A percentile compares a stretch with the other conserved stretches of the same genome.
Conservation (phyloP, 148 eudicot genomes). For the Simmondsia chinensis region DNA sequence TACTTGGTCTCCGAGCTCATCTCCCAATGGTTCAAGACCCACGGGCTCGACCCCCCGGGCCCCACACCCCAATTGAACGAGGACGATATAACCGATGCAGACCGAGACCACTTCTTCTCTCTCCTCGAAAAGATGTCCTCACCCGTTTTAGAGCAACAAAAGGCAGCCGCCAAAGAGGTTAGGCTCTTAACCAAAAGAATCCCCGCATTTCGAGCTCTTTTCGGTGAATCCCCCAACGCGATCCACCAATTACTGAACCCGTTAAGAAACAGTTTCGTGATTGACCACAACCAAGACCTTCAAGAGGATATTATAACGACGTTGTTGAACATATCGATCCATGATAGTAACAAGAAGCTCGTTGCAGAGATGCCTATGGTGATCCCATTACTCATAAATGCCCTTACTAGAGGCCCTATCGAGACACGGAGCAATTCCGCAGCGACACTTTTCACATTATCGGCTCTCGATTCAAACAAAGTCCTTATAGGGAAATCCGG, state of each 20-base stretch:
- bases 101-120: constrained; percentile 41
- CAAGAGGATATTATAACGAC: constrained; percentile 89
- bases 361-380: constrained; percentile 80
- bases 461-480: constrained; percentile 88
- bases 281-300: constrained; percentile 33
- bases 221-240: constrained; percentile 53
- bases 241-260: constrained; percentile 54
- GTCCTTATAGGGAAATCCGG: constrained; percentile 69
- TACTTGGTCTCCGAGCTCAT: constrained; percentile 60
- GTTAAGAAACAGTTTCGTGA: constrained; percentile 17
- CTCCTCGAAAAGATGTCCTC: constrained; percentile 65
- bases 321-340: constrained; percentile 76
- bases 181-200: constrained; percentile 60
- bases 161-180: constrained; percentile 75
- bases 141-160: constrained; percentile 50
- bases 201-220: constrained; percentile 77
- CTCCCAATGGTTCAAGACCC: constrained; percentile 56
- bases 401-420: constrained; percentile 48
- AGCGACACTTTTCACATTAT: constrained; percentile 84
- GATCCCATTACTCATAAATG: constrained; percentile 51
- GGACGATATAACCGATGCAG: constrained; percentile 46
- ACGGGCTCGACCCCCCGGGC: constrained; percentile 43
- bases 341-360: constrained; percentile 83
- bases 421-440: constrained; percentile 86
- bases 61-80: constrained; percentile 25